Percentiles rank a stretch among this genome's conserved stretches.
phyloP scores from a whole-genome alignment of 164 flowering plant genomes.

The Macadamia integrifolia region DNA sequence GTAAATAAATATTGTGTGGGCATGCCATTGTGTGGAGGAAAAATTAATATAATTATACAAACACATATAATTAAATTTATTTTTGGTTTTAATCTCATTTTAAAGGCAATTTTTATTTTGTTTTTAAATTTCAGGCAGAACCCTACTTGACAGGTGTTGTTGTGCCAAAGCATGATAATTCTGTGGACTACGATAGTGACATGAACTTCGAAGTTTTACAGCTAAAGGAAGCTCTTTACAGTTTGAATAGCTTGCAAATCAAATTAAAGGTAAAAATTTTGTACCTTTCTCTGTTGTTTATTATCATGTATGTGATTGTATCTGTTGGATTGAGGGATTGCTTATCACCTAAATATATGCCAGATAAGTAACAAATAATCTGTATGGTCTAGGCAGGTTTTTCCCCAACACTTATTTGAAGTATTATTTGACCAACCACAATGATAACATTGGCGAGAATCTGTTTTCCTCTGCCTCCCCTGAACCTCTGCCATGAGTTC shows the following conservation, averaged over 20 bases:
- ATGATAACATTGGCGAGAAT: too few relatives aligned
- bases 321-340: too few relatives aligned
- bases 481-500: too few relatives aligned
- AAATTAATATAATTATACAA: background rate
- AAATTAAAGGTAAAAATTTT: slow-evolving; percentile 48
- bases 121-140: slow-evolving; percentile 33
- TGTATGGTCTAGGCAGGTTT: too few relatives aligned
- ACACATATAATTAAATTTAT: background rate
- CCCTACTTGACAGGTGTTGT: slow-evolving; percentile 60
- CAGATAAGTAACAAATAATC: too few relatives aligned
- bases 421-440: too few relatives aligned
- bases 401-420: too few relatives aligned
- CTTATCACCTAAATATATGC: too few relatives aligned
- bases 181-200: slow-evolving; percentile 16
- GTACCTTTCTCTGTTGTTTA: background rate
- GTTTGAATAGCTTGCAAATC: slow-evolving; percentile 55
- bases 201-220: slow-evolving; percentile 26
- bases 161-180: slow-evolving; percentile 40
- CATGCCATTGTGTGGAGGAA: too few relatives aligned
- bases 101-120: background rate
- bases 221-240: slow-evolving; percentile 42
- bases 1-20: too few relatives aligned
- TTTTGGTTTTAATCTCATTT: background rate
- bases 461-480: too few relatives aligned
- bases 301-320: background rate